Conservation (phyloP, 768 basidiomycete species). For the Collybia nuda region DNA sequence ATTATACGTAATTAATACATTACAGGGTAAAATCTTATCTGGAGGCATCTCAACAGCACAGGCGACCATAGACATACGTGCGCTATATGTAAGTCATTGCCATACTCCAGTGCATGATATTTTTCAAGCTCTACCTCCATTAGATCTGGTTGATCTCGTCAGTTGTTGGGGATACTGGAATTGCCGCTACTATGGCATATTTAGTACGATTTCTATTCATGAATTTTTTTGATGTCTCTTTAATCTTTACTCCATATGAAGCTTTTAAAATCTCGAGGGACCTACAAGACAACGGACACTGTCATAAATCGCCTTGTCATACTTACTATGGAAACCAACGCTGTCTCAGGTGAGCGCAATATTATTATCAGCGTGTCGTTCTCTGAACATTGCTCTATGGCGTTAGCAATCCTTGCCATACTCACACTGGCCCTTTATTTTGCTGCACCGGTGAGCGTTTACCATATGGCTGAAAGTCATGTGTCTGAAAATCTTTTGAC, state of each 20-base stretch:
- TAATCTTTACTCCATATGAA: not conserved
- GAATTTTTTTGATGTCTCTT: no score
- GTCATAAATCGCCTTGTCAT: slow-evolving; percentile 8
- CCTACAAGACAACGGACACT: slow-evolving; percentile 5
- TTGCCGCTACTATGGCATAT: slow-evolving; percentile 9
- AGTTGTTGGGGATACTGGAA: slow-evolving; percentile 8
- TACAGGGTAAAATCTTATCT: no score
- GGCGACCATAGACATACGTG: no score
- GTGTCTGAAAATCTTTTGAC: not conserved
- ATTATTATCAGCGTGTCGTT: no score
- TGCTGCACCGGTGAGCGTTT: no score
- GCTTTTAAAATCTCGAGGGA: slow-evolving; percentile 1
- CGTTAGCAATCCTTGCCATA: no score
- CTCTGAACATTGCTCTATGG: no score
- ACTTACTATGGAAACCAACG: slow-evolving; percentile 12
- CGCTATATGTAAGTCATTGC: not conserved
- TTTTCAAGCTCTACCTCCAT: no score
- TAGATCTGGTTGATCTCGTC: slow-evolving; percentile 5
- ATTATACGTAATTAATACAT: no score
- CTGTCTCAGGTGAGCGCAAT: slow-evolving; percentile 4
- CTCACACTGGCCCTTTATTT: no score
- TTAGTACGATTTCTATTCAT: not conserved
- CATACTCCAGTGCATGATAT: not conserved
- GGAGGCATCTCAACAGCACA: no score
- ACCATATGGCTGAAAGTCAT: not conserved